Evolutionary conservation across 202 grass and related monocot species (phyloP).

Genomic region (Cymbopogon flexuosus): DNA sequence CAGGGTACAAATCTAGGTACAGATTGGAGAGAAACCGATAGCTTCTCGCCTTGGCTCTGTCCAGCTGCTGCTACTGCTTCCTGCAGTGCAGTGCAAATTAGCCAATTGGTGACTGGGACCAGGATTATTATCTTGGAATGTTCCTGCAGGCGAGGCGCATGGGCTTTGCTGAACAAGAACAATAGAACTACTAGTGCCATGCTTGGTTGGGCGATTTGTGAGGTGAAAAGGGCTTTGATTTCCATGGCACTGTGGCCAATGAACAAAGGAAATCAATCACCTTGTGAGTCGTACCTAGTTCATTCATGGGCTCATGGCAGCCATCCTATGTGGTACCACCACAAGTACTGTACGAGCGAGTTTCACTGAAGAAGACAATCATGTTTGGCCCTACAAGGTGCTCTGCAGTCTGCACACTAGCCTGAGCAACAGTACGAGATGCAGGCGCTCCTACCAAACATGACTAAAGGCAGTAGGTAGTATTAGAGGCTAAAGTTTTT

Average conservation of each 20-base stretch:
- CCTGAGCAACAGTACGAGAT: background rate
- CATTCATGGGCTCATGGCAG: background rate
- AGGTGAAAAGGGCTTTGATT: background rate
- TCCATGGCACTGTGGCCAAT: conserved; percentile 18
- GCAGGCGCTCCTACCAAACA: background rate
- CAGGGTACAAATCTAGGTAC: background rate
- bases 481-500: too few relatives aligned
- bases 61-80: background rate
- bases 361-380: background rate
- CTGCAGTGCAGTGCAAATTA: background rate
- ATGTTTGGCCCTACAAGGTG: background rate
- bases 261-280: background rate
- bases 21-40: background rate
- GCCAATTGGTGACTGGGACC: background rate
- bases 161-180: background rate
- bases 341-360: background rate
- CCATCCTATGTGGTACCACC: background rate
- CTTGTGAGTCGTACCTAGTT: background rate
- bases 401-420: background rate
- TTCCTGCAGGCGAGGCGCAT: background rate
- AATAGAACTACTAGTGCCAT: background rate
- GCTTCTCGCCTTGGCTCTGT: background rate
- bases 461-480: too few relatives aligned
- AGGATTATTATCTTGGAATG: background rate
- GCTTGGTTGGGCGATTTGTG: background rate